Evolutionary conservation across 169 alveolate genomes (phyloP), one percentile per base, ranked within the genome.

Genomic region (Hepatocystis sp.): DNA sequence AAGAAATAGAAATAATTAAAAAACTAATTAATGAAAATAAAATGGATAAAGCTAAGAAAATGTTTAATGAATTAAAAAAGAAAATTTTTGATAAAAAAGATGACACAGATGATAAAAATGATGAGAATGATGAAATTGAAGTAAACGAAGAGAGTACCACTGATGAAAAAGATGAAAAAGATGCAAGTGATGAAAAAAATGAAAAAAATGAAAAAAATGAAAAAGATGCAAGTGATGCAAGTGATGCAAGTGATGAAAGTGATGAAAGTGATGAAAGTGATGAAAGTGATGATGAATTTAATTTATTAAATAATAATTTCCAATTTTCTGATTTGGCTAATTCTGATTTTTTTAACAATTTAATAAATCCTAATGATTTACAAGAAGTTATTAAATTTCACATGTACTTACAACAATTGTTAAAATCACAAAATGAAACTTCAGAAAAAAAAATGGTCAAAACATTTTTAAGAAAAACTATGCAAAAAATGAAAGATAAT

Each of bases 381-480:
- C 71, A 76, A 42, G 88, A 76, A 76, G 58, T 76, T 71, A 76
- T 76, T 4, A 76, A 32, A n/a, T 76, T 76, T 58, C 58, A 76
- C 34, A 58, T 76, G 88, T 76, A 76, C 64, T 76, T 76, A 46
- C 88, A 76, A 76, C 13, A 76, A 42, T 1, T 76, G 2, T 58
- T 76, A 58, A 76, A 49, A 30, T 76, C 88, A 32, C 39, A 76
- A 51, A 76, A 34, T 58, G 88, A 76, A 19, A 56, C 88, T 10
- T 56, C 76, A 0, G 88, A 76, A 76, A 76, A 76, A 58, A 76
- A 76, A 58, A 76, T 76, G 88, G 88, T 76, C 2, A 76, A 76
- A 58, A 42, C 76, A 7, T 76, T 76, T 60, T 58, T 76, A 23
- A 76, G 88, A 76, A 76, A 76, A 76, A 56, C 88, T 4, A 76